Evolutionary conservation across 805 yeast species (phyloP).

Genomic region (Saturnispora serradocipensis): DNA sequence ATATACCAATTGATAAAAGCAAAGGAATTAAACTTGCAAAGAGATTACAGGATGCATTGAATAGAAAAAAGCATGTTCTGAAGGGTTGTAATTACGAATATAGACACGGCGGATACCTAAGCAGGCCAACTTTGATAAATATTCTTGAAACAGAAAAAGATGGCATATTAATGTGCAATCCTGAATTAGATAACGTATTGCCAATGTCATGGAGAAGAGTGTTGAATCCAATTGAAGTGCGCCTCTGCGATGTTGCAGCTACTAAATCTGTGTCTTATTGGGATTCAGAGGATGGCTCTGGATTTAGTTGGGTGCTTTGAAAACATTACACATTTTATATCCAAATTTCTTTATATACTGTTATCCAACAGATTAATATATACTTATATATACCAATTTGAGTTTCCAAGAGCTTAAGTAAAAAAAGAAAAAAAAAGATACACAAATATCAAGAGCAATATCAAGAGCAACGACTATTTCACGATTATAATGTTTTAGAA

Average conservation of each 20-base stretch:
- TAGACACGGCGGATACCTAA: slow-evolving; percentile 13
- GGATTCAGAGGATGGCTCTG: slow-evolving; percentile 10
- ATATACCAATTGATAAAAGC: not conserved
- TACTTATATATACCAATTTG: not conserved
- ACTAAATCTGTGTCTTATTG: slow-evolving; percentile 5
- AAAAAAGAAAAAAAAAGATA: not conserved
- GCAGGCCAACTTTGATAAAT: slow-evolving; percentile 8
- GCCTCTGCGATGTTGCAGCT: slow-evolving; percentile 3
- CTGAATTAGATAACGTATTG: slow-evolving; percentile 23
- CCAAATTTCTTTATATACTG: not conserved
- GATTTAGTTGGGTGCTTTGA: slow-evolving; percentile 4
- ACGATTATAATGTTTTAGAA: not conserved
- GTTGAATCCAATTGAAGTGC: slow-evolving; percentile 10
- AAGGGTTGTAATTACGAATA: slow-evolving; percentile 12
- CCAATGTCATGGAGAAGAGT: slow-evolving; percentile 24
- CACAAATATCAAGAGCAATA: not conserved
- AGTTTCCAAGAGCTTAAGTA: not conserved
- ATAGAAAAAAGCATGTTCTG: not conserved
- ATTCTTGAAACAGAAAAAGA: slow-evolving; percentile 7
- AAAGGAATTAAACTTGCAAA: not conserved
- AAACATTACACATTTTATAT: not conserved
- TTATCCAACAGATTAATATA: not conserved
- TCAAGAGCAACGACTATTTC: not conserved
- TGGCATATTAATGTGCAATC: slow-evolving; percentile 23
- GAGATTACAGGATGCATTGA: not conserved